phyloP scores from a whole-genome alignment of 2,329 filamentous ascomycete species.

The Aspergillus sp. region DNA sequence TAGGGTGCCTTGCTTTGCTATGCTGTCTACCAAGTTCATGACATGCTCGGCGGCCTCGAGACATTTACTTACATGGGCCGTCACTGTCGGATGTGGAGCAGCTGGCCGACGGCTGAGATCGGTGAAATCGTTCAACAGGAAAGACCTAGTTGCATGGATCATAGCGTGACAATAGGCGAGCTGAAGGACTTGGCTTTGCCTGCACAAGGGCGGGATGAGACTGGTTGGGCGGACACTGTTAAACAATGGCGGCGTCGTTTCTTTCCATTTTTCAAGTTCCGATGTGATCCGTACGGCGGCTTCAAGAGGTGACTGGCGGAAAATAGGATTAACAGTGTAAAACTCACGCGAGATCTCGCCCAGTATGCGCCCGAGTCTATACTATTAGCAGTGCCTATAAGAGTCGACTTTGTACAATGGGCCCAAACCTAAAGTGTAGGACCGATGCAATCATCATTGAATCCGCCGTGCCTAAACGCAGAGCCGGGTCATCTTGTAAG shows the following conservation, averaged over 20 bases:
- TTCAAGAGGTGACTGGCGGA: conserved; percentile 32
- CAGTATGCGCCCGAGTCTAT: conserved; percentile 52
- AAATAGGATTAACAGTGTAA: conserved; percentile 35
- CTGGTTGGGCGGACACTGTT: conserved; percentile 37
- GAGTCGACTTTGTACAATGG: background rate
- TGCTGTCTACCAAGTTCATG: conserved; percentile 35
- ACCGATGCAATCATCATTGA: conserved; percentile 43
- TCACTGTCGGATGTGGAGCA: conserved; percentile 31
- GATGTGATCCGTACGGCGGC: conserved; percentile 35
- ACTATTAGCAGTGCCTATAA: background rate
- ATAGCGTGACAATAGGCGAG: conserved; percentile 40
- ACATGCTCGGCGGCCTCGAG: conserved; percentile 45
- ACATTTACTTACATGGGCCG: conserved; percentile 44
- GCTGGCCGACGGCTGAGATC: conserved; percentile 33
- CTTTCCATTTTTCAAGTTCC: conserved; percentile 39
- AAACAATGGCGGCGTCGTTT: conserved; percentile 35
- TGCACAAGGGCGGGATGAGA: conserved; percentile 38
- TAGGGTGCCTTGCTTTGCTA: conserved; percentile 37
- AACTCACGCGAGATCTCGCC: conserved; percentile 49
- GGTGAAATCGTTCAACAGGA: conserved; percentile 38
- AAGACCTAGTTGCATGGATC: conserved; percentile 40
- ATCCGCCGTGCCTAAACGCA: conserved; percentile 35
- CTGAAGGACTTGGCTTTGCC: conserved; percentile 41
- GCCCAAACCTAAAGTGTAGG: conserved; percentile 36
- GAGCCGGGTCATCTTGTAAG: conserved; percentile 41